Percentiles rank a stretch among this genome's conserved stretches.
These are phyloP conservation scores for Citrullus mucosospermus DNA, from an alignment of 306 rosid genomes.

Conservation along the genomic window DNA sequence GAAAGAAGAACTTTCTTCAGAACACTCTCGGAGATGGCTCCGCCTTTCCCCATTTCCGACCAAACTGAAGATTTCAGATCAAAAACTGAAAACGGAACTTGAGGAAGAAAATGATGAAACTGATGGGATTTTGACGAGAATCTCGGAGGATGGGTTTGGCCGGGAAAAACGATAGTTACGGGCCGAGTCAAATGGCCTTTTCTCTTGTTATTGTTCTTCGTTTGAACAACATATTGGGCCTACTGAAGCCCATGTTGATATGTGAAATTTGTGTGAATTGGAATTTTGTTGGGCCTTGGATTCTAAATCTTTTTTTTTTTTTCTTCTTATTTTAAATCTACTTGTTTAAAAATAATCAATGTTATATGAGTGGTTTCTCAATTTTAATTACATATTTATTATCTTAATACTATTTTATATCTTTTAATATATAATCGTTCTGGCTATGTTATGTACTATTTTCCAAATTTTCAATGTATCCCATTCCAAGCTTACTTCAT, in stretches of 20 bases:
- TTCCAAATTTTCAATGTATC: too few relatives aligned
- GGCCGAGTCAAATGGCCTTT: neutral
- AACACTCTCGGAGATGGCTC: constrained; percentile 59
- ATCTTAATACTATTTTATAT: too few relatives aligned
- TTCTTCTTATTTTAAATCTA: too few relatives aligned
- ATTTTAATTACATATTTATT: too few relatives aligned
- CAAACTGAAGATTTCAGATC: constrained; percentile 21
- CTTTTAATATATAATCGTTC: too few relatives aligned
- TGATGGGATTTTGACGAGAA: neutral
- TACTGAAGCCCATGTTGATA: neutral
- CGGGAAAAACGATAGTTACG: neutral
- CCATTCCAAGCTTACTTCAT: too few relatives aligned
- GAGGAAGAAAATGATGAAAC: constrained; percentile 6
- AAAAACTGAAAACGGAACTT: neutral
- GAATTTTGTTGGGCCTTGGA: neutral
- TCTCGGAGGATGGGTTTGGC: neutral
- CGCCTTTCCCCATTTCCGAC: constrained; percentile 34
- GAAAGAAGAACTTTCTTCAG: constrained; percentile 72
- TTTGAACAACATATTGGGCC: neutral
- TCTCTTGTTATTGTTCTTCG: neutral
- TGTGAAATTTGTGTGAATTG: neutral
- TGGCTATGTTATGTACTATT: too few relatives aligned
- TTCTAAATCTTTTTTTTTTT: too few relatives aligned
- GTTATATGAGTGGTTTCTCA: too few relatives aligned
- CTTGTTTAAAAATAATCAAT: too few relatives aligned